These are phyloP conservation scores for Leucosporidium creatinivorum DNA, from an alignment of 768 basidiomycete species.

Conservation along the genomic window DNA sequence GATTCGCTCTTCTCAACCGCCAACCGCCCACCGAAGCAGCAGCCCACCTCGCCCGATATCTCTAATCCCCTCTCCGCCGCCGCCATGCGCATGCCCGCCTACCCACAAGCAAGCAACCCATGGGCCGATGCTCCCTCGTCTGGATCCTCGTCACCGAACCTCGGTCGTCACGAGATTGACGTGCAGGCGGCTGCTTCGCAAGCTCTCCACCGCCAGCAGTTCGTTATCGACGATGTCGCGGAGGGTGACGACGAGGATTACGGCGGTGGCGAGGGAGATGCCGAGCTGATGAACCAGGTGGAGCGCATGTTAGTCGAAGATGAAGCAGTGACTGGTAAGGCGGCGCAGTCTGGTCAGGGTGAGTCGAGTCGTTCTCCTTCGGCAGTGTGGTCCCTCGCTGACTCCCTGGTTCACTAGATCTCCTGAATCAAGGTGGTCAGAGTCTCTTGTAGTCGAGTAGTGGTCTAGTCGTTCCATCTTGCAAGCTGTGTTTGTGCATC, in stretches of 20 bases:
- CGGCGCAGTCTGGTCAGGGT: background rate
- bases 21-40: background rate
- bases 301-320: slow-evolving; percentile 18
- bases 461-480: too few relatives aligned
- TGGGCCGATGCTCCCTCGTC: slow-evolving; percentile 30
- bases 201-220: slow-evolving; percentile 69
- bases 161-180: slow-evolving; percentile 42
- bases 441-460: background rate
- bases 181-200: slow-evolving; percentile 35
- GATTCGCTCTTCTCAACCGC: slow-evolving; percentile 60
- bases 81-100: slow-evolving; percentile 26
- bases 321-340: background rate
- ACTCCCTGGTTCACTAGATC: background rate
- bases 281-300: slow-evolving; percentile 29
- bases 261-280: slow-evolving; percentile 24
- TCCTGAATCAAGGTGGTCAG: background rate
- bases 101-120: slow-evolving; percentile 18
- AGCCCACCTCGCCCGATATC: background rate
- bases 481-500: too few relatives aligned
- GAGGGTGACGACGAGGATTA: slow-evolving; percentile 58
- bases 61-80: slow-evolving; percentile 27
- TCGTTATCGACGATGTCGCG: slow-evolving; percentile 92
- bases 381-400: background rate
- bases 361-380: background rate
- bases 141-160: background rate